Base-by-base conservation (phyloP, 192 early-diverging fungal species). In the Podila epicladia region DNA sequence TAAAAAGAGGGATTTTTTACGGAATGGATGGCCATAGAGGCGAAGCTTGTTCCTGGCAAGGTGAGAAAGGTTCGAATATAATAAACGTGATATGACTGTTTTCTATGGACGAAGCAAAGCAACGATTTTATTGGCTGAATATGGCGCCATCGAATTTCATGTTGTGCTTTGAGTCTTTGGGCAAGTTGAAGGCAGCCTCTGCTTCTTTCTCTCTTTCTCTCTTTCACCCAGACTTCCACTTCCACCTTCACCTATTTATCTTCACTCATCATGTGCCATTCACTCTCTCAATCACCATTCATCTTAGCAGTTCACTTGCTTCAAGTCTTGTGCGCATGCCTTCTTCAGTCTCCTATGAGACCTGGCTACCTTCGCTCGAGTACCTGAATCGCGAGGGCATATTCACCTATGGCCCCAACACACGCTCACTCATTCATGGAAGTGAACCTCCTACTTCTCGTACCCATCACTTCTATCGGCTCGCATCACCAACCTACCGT, bases 71-170 rank as follows among this genome's bases (percentile, higher is more conserved):
- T 3, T 29, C 33, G 33, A 35, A 35, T 2, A 7, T 3, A 35
- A 41, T 17, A 45, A 45, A 45, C 41, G 41, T 45, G 41, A 45
- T 15, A 45, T 45, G 41, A 45, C 41, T 45, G 41, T 15, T 45
- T 45, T 45, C 41, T 45, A 45, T 45, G 41, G 2, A 45, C 41
- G 35, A 45, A 1, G 12, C 41, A 45, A 41, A 45, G 41, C 41
- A 37, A 17, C 41, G 41, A 5, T 35, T 12, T 67, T 24, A 69
- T 69, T 69, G 67, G 67, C 58, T 1, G 67, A 32, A 22, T 59
- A 41, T 41, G 33, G 53, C 41, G 67, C 67, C 67, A 69, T 69
- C 26, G 55, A 49, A 33, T 31, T 13, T 24, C 22, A 55, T 9
- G 41, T 45, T 45, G 41, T 15, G 41, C 15, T 17, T 45, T 45